phyloP scores from a whole-genome alignment of 2,329 filamentous ascomycete species.

The Aspergillus ibericus region DNA sequence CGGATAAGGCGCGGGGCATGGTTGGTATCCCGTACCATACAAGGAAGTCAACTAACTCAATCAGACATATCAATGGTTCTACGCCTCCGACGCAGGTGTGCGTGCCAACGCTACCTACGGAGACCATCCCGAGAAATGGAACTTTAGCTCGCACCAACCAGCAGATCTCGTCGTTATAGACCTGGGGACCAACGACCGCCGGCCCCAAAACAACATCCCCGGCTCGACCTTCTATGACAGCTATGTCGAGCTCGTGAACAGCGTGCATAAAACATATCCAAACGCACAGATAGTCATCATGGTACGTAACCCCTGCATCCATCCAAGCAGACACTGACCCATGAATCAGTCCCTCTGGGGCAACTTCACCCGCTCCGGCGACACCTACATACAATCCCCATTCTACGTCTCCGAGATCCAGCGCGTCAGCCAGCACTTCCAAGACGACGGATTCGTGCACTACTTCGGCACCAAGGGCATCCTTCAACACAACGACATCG shows the following conservation, averaged over 20 bases:
- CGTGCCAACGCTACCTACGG: slow-evolving; percentile 48
- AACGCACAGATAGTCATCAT: slow-evolving; percentile 45
- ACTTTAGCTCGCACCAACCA: slow-evolving; percentile 26
- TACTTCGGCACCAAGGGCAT: slow-evolving; percentile 64
- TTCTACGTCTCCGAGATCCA: slow-evolving; percentile 54
- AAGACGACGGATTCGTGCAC: slow-evolving; percentile 53
- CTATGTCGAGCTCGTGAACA: slow-evolving; percentile 45
- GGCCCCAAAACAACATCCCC: slow-evolving; percentile 44
- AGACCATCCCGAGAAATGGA: slow-evolving; percentile 30
- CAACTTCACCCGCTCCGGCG: slow-evolving; percentile 53
- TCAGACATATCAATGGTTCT: slow-evolving; percentile 57
- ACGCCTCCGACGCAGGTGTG: slow-evolving; percentile 55
- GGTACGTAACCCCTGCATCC: slow-evolving; percentile 17
- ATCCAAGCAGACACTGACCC: neutral
- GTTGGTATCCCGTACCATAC: slow-evolving; percentile 12
- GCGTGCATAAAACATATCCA: slow-evolving; percentile 45
- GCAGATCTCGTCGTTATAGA: slow-evolving; percentile 49
- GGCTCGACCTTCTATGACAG: slow-evolving; percentile 37
- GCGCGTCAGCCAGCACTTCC: slow-evolving; percentile 55
- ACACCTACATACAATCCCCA: slow-evolving; percentile 50
- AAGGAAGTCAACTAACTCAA: slow-evolving; percentile 1
- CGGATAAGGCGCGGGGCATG: slow-evolving; percentile 52
- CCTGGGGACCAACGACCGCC: slow-evolving; percentile 50
- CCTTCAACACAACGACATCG: slow-evolving; percentile 62
- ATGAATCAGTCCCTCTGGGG: slow-evolving; percentile 53